These are phyloP conservation scores for Fusarium solani-melongenae DNA, from an alignment of 2,329 filamentous ascomycete genomes.

Conservation along the genomic window DNA sequence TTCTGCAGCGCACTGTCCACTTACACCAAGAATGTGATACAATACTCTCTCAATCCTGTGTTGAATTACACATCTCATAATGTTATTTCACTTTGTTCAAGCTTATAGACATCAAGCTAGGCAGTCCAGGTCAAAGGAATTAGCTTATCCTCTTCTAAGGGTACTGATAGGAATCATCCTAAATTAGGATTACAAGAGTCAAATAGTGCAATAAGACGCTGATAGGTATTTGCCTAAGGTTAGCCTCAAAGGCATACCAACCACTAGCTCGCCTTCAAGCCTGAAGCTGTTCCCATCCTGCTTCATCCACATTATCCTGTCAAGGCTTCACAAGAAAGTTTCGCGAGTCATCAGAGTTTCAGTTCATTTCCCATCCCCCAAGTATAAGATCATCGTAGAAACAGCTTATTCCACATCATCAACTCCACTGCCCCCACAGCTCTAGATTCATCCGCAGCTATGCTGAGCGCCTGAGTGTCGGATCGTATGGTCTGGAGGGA, in stretches of 20 bases:
- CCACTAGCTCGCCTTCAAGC: too few relatives aligned
- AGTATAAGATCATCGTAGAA: too few relatives aligned
- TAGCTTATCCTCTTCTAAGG: neutral
- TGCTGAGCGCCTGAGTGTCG: too few relatives aligned
- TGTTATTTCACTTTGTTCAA: neutral
- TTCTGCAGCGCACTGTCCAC: neutral
- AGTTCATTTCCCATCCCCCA: too few relatives aligned
- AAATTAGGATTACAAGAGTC: neutral
- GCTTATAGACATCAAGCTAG: neutral
- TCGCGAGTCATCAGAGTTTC: too few relatives aligned
- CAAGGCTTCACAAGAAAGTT: too few relatives aligned
- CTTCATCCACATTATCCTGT: too few relatives aligned
- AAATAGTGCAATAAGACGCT: neutral
- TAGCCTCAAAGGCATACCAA: neutral
- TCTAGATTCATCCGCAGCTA: too few relatives aligned
- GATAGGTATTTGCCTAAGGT: neutral
- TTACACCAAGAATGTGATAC: conserved; percentile 1
- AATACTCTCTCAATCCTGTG: neutral
- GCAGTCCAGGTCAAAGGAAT: neutral
- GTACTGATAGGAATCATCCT: neutral
- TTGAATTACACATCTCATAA: neutral
- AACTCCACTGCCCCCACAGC: too few relatives aligned
- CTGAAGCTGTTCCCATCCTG: too few relatives aligned
- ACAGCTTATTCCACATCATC: too few relatives aligned
- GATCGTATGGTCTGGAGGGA: too few relatives aligned